These are phyloP conservation scores for Parsonsia alboflavescens DNA, from an alignment of 257 asterid genomes.

Conservation along the genomic window DNA sequence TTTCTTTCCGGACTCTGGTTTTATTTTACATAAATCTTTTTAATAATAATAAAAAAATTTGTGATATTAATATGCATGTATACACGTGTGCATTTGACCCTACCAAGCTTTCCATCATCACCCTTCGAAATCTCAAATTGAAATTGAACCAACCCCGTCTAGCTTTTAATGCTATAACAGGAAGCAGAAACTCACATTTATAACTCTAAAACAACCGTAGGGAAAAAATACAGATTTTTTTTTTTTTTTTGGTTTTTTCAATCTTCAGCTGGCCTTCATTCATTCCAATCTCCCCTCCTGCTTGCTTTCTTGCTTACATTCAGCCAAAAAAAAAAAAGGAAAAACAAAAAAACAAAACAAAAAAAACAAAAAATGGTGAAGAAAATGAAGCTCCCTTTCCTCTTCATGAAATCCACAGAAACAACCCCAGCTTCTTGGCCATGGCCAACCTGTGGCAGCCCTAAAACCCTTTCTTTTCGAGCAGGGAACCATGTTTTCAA, in stretches of 20 bases:
- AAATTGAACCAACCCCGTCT: constrained; percentile 17
- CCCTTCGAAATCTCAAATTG: constrained; percentile 27
- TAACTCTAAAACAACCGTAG: neutral
- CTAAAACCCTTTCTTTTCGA: constrained; percentile 62
- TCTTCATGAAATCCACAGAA: constrained; percentile 42
- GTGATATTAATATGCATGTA: too few species aligned
- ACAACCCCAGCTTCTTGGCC: constrained; percentile 32
- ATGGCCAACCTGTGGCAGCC: constrained; percentile 49
- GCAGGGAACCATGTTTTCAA: constrained; percentile 22
- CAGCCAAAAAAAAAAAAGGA: too few species aligned
- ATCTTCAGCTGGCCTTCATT: too few species aligned
- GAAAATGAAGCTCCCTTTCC: constrained; percentile 51
- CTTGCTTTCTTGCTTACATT: neutral
- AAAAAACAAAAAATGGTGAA: constrained; percentile 24
- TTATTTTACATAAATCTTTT: too few species aligned
- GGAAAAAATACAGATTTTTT: too few species aligned
- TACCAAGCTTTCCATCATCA: neutral
- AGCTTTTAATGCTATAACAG: constrained; percentile 27
- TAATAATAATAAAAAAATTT: too few species aligned
- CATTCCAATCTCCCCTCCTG: too few species aligned
- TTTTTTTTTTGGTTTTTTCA: too few species aligned
- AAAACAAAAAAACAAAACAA: too few species aligned
- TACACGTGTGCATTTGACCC: neutral
- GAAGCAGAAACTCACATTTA: constrained; percentile 8
- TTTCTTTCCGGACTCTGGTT: too few species aligned